Evolutionary conservation across 805 yeast genomes (phyloP), one percentile per base, ranked within the genome.

Genomic region (Metschnikowia similis): DNA sequence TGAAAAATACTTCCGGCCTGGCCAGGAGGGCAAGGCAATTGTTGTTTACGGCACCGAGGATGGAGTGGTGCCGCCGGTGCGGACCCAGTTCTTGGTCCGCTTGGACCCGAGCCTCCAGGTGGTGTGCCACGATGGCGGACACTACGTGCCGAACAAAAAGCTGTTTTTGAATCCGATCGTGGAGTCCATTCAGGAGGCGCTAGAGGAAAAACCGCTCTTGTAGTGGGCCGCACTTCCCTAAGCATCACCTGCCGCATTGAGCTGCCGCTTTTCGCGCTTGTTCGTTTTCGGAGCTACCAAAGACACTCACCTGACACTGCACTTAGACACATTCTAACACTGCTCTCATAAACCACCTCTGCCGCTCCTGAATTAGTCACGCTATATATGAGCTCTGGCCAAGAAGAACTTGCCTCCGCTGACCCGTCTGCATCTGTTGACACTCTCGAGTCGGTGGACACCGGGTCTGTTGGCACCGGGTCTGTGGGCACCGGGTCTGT

Each of bases 111-210:
- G 53, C 8, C 26, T 35, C 8, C 49, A 43, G 28, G 48, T 53
- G 7, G 57, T 59, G 9, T 53, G 44, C 16, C 72, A 70, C 47
- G 72, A 66, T 7, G 76, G 75, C 1, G 73, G 71, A 5, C 77
- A 72, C 55, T 66, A 56, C 53, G 55, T 71, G 29, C 74, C 72
- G 11, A 66, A 62, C 52, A 57, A 58, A 35, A 59, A 61, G 53
- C 57, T 48, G 48, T 58, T 61, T 32, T 42, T 59, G 14, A 45
- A 45, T 10, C 61, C 59, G 2, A 47, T 59, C 13, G 57, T 61
- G 35, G 61, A 55, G 7, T 32, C 32, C 26, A 51, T 60, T 48
- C 46, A 56, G 54, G 52, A 53, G 41, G 55, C 61, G 41, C 41
- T 54, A 8, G 56, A 52, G 21, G 43, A 48, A 17, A 42, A 38